A percentile compares a stretch with the other conserved stretches of the same genome.
phyloP scores from a whole-genome alignment of 495 filamentous ascomycete genomes.

The Aspergillus bertholletiae region DNA sequence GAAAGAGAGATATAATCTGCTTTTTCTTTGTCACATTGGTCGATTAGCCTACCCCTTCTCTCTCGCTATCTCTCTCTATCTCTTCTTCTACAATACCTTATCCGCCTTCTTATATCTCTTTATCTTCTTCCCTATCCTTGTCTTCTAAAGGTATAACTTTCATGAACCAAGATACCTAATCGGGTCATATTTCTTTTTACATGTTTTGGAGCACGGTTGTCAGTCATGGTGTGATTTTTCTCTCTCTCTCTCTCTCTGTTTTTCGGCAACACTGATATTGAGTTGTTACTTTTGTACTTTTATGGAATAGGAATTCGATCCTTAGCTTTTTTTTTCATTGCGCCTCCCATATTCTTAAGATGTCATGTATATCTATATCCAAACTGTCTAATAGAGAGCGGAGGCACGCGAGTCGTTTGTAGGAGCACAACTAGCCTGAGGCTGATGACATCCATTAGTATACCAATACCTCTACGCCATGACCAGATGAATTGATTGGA shows the following conservation, averaged over 20 bases:
- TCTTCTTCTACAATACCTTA: too few species aligned
- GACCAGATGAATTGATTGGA: too few species aligned
- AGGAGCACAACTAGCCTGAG: background rate
- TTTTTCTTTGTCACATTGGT: background rate
- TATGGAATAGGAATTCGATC: background rate
- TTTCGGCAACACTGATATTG: background rate
- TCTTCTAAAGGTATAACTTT: background rate
- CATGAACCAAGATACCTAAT: background rate
- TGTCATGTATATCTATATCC: background rate
- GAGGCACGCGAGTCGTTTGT: background rate
- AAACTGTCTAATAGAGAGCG: background rate
- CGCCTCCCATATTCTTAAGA: background rate
- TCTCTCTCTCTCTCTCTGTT: background rate
- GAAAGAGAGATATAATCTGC: background rate
- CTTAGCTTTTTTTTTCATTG: background rate
- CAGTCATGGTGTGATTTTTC: background rate
- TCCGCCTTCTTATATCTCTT: background rate
- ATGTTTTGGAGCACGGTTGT: background rate
- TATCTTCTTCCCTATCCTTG: background rate
- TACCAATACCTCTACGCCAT: too few species aligned
- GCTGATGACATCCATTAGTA: too few species aligned
- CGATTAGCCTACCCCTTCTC: background rate
- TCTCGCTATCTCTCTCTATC: background rate
- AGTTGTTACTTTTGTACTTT: background rate
- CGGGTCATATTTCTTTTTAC: background rate